A percentile compares a stretch with the other conserved stretches of the same genome.
Conservation (phyloP, 2,329 filamentous ascomycete genomes). For the Alternaria gaisen region DNA sequence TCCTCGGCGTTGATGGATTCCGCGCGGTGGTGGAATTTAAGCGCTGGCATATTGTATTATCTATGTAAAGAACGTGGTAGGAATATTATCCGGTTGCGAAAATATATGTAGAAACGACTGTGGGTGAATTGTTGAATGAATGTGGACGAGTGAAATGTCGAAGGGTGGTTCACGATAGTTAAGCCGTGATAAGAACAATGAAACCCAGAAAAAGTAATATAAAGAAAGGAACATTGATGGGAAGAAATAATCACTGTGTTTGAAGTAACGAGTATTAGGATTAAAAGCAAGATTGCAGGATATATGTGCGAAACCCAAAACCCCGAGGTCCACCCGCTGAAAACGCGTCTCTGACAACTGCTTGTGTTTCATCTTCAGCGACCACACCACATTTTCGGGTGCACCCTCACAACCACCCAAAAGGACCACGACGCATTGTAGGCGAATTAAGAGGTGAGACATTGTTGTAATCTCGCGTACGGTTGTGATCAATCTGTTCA, state of each 20-base stretch:
- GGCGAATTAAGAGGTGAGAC: background rate
- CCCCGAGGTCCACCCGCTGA: background rate
- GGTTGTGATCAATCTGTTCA: background rate
- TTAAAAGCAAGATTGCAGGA: conserved; percentile 8
- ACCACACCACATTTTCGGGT: background rate
- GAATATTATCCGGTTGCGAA: background rate
- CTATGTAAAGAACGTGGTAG: background rate
- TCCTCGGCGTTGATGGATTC: conserved; percentile 1
- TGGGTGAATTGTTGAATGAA: background rate
- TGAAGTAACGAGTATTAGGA: conserved; percentile 1
- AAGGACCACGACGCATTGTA: background rate
- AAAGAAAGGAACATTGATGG: background rate
- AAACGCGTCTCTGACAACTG: conserved; percentile 3
- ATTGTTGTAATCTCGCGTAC: background rate
- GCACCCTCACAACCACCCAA: background rate
- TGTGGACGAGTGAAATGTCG: background rate
- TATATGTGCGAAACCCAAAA: background rate
- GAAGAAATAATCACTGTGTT: background rate
- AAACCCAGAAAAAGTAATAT: background rate
- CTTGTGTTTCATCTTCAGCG: background rate
- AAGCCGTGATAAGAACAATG: background rate
- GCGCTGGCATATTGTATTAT: background rate
- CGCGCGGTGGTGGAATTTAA: background rate
- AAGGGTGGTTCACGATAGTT: background rate
- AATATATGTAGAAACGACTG: background rate